Evolutionary conservation across 73 alveolate species (phyloP).

Genomic region (Tetrahymena thermophila): DNA sequence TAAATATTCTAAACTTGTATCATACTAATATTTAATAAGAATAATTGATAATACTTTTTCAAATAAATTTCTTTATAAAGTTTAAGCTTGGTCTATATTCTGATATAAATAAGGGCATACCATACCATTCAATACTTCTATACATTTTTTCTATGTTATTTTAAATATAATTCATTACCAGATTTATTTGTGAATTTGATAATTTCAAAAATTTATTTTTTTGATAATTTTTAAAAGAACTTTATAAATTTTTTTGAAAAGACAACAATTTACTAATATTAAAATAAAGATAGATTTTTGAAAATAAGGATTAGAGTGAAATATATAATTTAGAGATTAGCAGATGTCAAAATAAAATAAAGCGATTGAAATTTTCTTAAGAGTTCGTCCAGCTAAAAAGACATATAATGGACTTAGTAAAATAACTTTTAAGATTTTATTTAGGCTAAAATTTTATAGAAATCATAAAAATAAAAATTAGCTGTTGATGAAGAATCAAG

Average conservation of each 20-base stretch:
- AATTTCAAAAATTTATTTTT: not conserved
- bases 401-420: constrained; percentile 38
- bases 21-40: too few species aligned
- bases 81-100: not conserved
- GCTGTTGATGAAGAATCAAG: constrained; percentile 77
- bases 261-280: not conserved
- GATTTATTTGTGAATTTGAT: not conserved
- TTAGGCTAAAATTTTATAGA: constrained; percentile 38
- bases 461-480: constrained; percentile 48
- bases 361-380: constrained; percentile 60
- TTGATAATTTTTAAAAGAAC: not conserved
- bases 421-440: constrained; percentile 17
- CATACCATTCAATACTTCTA: not conserved
- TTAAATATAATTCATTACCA: not conserved
- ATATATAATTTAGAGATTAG: not conserved
- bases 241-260: not conserved
- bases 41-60: too few species aligned
- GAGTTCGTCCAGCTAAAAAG: constrained; percentile 65
- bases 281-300: not conserved
- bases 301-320: not conserved
- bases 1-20: not conserved
- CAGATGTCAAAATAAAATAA: not conserved
- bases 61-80: too few species aligned
- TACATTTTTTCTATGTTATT: not conserved
- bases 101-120: not conserved